Evolutionary conservation across 2,329 filamentous ascomycete species (phyloP).

Genomic region (Neospermospora avenae): DNA sequence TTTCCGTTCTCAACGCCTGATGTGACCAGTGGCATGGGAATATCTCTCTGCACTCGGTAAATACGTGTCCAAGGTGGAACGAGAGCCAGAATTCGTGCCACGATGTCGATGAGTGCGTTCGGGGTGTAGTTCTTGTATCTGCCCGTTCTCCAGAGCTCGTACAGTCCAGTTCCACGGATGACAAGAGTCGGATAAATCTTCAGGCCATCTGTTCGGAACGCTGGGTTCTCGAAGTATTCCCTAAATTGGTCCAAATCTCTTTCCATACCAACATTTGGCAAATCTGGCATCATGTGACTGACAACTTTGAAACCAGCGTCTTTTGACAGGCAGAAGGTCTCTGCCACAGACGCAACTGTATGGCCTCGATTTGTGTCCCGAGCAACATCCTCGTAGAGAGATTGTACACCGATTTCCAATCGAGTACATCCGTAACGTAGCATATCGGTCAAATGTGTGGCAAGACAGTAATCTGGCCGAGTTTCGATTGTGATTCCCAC

Average conservation of each 20-base stretch:
- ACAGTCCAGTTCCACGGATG: slow-evolving; percentile 92
- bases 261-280: slow-evolving; percentile 98
- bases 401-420: slow-evolving; percentile 92
- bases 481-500: slow-evolving; percentile 99
- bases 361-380: slow-evolving; percentile 96
- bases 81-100: slow-evolving; percentile 91
- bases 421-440: slow-evolving; percentile 95
- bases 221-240: slow-evolving; percentile 96
- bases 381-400: slow-evolving; percentile 96
- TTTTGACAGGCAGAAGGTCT: slow-evolving; percentile 96
- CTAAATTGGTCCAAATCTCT: slow-evolving; percentile 94
- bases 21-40: slow-evolving; percentile 99
- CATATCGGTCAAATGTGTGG: slow-evolving; percentile 95
- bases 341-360: slow-evolving; percentile 89
- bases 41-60: slow-evolving; percentile 96
- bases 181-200: slow-evolving; percentile 99
- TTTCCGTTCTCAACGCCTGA: slow-evolving; percentile 98
- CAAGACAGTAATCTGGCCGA: slow-evolving; percentile 91
- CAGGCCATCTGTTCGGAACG: slow-evolving; percentile 91
- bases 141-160: slow-evolving; percentile 95
- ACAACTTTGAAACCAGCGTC: slow-evolving; percentile 99
- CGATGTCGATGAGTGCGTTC: slow-evolving; percentile 91
- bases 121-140: slow-evolving; percentile 98
- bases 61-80: slow-evolving; percentile 98
- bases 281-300: slow-evolving; percentile 98